These are phyloP conservation scores for Aureobasidium sp. DNA, from an alignment of 2,329 filamentous ascomycete species.

Conservation along the genomic window DNA sequence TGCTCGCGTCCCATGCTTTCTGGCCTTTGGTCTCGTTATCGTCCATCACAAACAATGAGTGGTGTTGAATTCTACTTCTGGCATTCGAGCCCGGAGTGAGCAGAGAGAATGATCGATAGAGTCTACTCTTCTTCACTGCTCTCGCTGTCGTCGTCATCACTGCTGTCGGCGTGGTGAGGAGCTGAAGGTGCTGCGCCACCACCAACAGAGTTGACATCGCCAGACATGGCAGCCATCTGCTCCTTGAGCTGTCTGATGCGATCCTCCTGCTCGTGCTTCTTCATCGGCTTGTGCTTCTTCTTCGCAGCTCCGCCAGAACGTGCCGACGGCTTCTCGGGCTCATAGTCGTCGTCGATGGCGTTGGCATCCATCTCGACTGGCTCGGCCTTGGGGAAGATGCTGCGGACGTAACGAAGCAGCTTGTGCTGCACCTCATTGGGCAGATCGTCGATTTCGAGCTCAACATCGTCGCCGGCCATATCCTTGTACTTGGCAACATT, in stretches of 20 bases:
- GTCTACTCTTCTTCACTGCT: slow-evolving; percentile 43
- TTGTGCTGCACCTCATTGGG: slow-evolving; percentile 48
- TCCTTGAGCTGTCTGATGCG: slow-evolving; percentile 58
- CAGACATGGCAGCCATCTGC: slow-evolving; percentile 39
- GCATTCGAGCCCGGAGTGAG: neutral
- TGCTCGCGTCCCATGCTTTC: slow-evolving; percentile 5
- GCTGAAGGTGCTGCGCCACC: slow-evolving; percentile 9
- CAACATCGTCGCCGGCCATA: slow-evolving; percentile 52
- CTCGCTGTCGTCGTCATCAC: slow-evolving; percentile 46
- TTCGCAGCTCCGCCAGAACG: slow-evolving; percentile 42
- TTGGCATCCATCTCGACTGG: slow-evolving; percentile 29
- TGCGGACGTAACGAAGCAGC: slow-evolving; percentile 49
- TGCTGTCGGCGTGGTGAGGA: slow-evolving; percentile 30
- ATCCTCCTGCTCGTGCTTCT: slow-evolving; percentile 62
- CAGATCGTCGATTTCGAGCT: slow-evolving; percentile 59
- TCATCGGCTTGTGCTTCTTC: slow-evolving; percentile 73
- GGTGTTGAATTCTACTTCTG: neutral
- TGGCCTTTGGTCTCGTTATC: slow-evolving; percentile 10
- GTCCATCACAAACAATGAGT: slow-evolving; percentile 1
- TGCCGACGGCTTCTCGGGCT: slow-evolving; percentile 36
- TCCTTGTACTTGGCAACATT: slow-evolving; percentile 67
- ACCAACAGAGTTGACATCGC: neutral
- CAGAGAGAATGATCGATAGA: neutral
- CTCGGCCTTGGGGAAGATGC: slow-evolving; percentile 27
- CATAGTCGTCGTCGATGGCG: slow-evolving; percentile 43